Base-by-base conservation (phyloP, 2,329 filamentous ascomycete genomes). In the Stachybotrys chlorohalonatus region DNA sequence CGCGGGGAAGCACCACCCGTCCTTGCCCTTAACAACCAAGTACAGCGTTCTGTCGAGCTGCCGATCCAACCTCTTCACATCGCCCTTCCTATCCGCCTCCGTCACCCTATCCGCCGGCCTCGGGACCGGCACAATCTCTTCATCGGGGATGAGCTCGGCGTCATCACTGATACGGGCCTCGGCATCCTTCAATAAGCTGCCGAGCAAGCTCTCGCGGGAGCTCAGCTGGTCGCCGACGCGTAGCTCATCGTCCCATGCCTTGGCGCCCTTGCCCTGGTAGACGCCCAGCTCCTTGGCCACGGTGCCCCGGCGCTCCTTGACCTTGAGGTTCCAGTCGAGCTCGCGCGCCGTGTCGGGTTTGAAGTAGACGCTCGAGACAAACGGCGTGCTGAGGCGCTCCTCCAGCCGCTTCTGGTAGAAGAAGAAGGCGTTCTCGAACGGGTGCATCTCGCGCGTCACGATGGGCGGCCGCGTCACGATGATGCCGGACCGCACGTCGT, bases 361-460 rank as follows among this genome's bases (percentile, higher is more conserved):
- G 82, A 92, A 95, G 80, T 95, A 99, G 75, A 97, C 94, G 69
- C 89, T 89, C 61, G 89, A 84, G 55, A 88, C 88, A 71, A 97
- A 99, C 1, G 92, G 89, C 5, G 94, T 81, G 17, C 86, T 85
- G 53, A 96, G 80, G 48, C 94, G 89, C 78, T 99, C 94, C 72
- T 97, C 96, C 57, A 99, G 81, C 13, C 94, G 90, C 64, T 93
- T 93, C 75, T 99, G 94, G 76, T 99, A 99, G 70, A 99, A 91
- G 78, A 87, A 96, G 75, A 87, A 97, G 59, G 93, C 81, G 67
- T 90, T 88, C 73, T 99, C 94, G 73, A 99, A 97, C 11, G 89
- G 80, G 39, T 88, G 89, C 53, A 93, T 85, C 57, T 87, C 79
- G 61, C 89, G 87, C 31, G 94, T 97, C 64, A 99, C 79, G 56